Base-by-base conservation (phyloP, 345 rosid species). In the Dipteronia sinensis region DNA sequence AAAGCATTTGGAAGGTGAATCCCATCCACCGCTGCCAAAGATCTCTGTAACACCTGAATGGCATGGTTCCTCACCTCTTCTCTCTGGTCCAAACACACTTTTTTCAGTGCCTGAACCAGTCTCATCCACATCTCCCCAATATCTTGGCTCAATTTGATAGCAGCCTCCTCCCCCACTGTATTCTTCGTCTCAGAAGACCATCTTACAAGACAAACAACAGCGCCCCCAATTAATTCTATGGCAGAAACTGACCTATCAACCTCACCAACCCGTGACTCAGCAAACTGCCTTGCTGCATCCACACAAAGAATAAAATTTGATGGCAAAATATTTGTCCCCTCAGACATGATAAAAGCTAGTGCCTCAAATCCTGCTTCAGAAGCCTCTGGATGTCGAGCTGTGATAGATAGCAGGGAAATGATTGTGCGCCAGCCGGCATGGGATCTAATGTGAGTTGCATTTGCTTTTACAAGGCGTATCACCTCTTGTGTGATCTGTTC, bases 241-340 rank as follows among this genome's bases (percentile, higher is more conserved):
- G 97, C 88, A 78, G 83, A 76, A 72, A 87, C 75, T 67, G 94
- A 92, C 83, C 90, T 77, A 27, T 78, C 86, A 47, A 76, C 81
- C 72, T 90, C 88, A 7, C 89, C 91, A 68, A 92, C 86, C 38
- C 90, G 89, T 68, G 94, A 92, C 76, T 85, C 92, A 13, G 97
- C 94, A 88, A 92, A 92, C 85, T 92, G 93, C 75, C 90, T 86
- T 12, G 93, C 93, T n/a, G 94, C 94, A 74, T 92, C 97, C 55
- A 85, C 72, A 77, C 93, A 92, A 59, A 90, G 90, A 77, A 84
- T 74, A 68, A 82, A 92, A 83, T 92, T 92, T 46, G 93, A 80
- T 23, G 94, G 93, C 74, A 87, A 80, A 66, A 90, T 71, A 77
- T 90, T 88, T 20, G 87, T 86, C 40, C 91, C 97, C 22, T 90